Percentiles rank a stretch among this genome's conserved stretches.
These are phyloP conservation scores for Metschnikowia amazonensis DNA, from an alignment of 805 yeast species.

Conservation along the genomic window DNA sequence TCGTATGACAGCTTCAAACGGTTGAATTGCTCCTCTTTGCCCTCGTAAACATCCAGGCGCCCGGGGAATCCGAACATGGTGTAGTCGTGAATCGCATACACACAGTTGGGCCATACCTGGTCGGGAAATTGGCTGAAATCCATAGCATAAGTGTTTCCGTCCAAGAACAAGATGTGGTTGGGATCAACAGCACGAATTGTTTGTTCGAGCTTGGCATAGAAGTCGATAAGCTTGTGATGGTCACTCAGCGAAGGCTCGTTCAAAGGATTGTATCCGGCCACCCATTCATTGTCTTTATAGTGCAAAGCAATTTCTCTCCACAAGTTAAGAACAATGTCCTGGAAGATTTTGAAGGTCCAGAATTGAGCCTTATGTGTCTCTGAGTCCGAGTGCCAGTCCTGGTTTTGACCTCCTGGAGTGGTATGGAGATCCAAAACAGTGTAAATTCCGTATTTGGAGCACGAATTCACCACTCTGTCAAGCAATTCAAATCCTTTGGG, in stretches of 20 bases:
- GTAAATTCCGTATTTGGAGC: slow-evolving; percentile 46
- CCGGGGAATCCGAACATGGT: slow-evolving; percentile 44
- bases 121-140: slow-evolving; percentile 48
- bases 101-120: slow-evolving; percentile 38
- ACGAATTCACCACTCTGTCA: slow-evolving; percentile 41
- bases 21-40: slow-evolving; percentile 31
- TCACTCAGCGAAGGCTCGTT: slow-evolving; percentile 50
- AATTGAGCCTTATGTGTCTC: slow-evolving; percentile 45
- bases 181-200: slow-evolving; percentile 44
- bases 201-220: slow-evolving; percentile 36
- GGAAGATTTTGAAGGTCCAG: slow-evolving; percentile 49
- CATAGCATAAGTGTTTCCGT: slow-evolving; percentile 50
- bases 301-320: slow-evolving; percentile 45
- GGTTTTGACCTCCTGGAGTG: slow-evolving; percentile 52
- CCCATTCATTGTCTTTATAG: slow-evolving; percentile 45
- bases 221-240: slow-evolving; percentile 38
- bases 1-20: slow-evolving; percentile 38
- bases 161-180: slow-evolving; percentile 47
- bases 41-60: slow-evolving; percentile 30
- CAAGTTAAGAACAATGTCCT: slow-evolving; percentile 43
- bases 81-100: slow-evolving; percentile 51
- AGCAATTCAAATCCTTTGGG: slow-evolving; percentile 43
- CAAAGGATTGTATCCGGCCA: slow-evolving; percentile 54
- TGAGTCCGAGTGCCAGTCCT: slow-evolving; percentile 52
- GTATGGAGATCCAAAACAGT: slow-evolving; percentile 48